A percentile compares a stretch with the other conserved stretches of the same genome.
These are phyloP conservation scores for Candida tropicalis DNA, from an alignment of 1,139 yeast genomes.

Conservation along the genomic window DNA sequence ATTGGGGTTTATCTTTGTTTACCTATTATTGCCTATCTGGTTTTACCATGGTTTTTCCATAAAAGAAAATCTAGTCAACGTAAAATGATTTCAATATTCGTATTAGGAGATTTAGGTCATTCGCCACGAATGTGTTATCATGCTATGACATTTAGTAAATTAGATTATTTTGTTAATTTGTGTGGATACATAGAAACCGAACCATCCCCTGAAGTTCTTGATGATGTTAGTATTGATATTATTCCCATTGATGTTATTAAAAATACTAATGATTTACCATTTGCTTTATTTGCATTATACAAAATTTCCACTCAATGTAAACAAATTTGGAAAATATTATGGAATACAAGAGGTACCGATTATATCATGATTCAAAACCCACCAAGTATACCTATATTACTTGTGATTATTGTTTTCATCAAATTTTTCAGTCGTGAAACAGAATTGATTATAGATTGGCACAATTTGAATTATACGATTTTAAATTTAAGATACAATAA, in stretches of 20 bases:
- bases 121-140: slow-evolving; percentile 97
- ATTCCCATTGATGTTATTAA: slow-evolving; percentile 49
- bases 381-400: slow-evolving; percentile 83
- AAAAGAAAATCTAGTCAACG: slow-evolving; percentile 26
- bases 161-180: slow-evolving; percentile 74
- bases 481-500: slow-evolving; percentile 65
- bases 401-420: slow-evolving; percentile 60
- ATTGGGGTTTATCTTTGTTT: slow-evolving; percentile 36
- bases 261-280: slow-evolving; percentile 51
- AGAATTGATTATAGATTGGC: slow-evolving; percentile 88
- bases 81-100: slow-evolving; percentile 70
- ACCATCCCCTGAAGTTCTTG: slow-evolving; percentile 53
- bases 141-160: slow-evolving; percentile 71
- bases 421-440: slow-evolving; percentile 58
- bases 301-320: slow-evolving; percentile 64
- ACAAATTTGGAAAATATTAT: slow-evolving; percentile 47
- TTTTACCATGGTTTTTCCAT: slow-evolving; percentile 33
- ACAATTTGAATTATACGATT: slow-evolving; percentile 87
- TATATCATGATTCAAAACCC: slow-evolving; percentile 89
- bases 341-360: slow-evolving; percentile 58
- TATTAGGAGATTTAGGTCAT: slow-evolving; percentile 91
- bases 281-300: slow-evolving; percentile 54
- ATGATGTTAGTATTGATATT: slow-evolving; percentile 55
- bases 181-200: slow-evolving; percentile 79
- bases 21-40: slow-evolving; percentile 38